Percentiles rank a stretch among this genome's conserved stretches.
These are phyloP conservation scores for Afroboletus lepidellus DNA, from an alignment of 1,284 basidiomycete species.

Conservation along the genomic window DNA sequence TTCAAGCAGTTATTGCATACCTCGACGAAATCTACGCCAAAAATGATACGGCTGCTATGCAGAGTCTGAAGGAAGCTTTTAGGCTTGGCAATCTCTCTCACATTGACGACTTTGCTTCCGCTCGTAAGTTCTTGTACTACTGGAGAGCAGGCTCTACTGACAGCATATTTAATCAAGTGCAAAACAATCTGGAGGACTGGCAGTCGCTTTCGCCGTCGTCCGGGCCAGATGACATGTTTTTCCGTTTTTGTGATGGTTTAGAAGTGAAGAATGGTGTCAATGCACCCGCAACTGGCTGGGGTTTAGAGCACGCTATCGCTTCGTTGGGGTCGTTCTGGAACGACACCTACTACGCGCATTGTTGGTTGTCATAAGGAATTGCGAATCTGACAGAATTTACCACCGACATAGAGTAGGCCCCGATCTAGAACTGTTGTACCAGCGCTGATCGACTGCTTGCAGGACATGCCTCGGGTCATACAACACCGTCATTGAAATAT, in stretches of 20 bases:
- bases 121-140: no score
- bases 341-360: constrained; percentile 34
- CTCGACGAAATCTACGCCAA: constrained; percentile 56
- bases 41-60: constrained; percentile 44
- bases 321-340: constrained; percentile 61
- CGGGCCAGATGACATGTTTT: constrained; percentile 52
- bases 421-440: no score
- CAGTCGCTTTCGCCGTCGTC: no score
- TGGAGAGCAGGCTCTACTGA: no score
- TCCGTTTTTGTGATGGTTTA: constrained; percentile 68
- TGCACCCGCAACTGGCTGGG: constrained; percentile 59
- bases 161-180: constrained; percentile 48
- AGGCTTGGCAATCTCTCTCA: constrained; percentile 58
- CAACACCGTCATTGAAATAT: background rate
- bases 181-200: no score
- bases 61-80: constrained; percentile 54
- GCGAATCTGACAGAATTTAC: no score
- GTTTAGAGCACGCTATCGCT: constrained; percentile 56
- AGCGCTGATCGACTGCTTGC: no score
- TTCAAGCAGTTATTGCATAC: constrained; percentile 59
- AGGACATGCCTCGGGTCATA: no score
- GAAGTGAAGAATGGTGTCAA: constrained; percentile 63
- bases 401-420: no score
- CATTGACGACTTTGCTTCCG: constrained; percentile 63
- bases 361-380: constrained; percentile 40